Conservation (phyloP, 2,329 filamentous ascomycete genomes). For the Apiospora arundinis region DNA sequence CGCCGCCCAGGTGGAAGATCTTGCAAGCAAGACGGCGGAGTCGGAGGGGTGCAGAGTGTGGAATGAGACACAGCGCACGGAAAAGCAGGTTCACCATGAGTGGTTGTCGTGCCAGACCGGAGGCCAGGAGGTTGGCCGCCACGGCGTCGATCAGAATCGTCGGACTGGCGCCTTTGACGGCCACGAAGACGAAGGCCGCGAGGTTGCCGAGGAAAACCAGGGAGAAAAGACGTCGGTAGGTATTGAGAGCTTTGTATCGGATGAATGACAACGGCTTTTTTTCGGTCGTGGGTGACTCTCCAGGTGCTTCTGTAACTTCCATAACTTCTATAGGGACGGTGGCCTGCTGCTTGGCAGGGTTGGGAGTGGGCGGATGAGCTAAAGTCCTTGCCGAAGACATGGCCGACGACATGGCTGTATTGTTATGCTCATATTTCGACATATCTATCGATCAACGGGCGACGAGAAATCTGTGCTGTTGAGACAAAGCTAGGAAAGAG, state of each 20-base stretch:
- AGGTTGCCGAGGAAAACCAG: background rate
- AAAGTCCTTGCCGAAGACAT: background rate
- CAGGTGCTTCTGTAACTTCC: background rate
- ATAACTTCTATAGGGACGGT: background rate
- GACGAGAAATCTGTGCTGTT: too few species aligned
- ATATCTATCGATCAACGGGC: too few species aligned
- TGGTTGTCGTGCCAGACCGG: conserved; percentile 53
- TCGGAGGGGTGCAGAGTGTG: conserved; percentile 50
- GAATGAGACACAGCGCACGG: conserved; percentile 46
- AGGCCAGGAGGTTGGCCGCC: conserved; percentile 46
- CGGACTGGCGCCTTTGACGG: conserved; percentile 44
- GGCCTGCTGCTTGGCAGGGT: background rate
- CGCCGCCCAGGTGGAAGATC: conserved; percentile 59
- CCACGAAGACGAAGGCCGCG: conserved; percentile 39
- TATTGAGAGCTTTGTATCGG: background rate
- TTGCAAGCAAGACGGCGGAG: conserved; percentile 54
- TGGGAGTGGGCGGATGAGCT: background rate
- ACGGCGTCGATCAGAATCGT: conserved; percentile 29
- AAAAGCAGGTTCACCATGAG: conserved; percentile 55
- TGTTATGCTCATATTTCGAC: too few species aligned
- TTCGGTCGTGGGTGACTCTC: too few species aligned
- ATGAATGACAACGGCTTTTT: background rate
- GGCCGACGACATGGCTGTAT: background rate
- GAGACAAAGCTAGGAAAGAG: too few species aligned
- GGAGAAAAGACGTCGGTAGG: conserved; percentile 14